Evolutionary conservation across 768 basidiomycete species (phyloP).

Genomic region (Tricholoma matsutake): DNA sequence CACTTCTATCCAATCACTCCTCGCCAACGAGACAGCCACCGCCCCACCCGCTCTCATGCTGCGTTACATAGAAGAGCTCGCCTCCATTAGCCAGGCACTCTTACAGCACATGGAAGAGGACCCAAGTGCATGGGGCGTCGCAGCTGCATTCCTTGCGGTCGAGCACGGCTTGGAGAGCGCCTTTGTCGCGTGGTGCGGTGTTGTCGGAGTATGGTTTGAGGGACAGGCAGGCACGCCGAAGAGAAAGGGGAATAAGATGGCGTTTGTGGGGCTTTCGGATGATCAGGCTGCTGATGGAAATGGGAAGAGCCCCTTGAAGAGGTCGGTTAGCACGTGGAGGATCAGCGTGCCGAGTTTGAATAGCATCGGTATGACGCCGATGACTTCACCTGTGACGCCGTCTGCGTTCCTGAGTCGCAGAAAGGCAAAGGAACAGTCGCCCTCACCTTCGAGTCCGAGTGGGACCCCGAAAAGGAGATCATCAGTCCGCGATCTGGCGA

Average conservation of each 20-base stretch:
- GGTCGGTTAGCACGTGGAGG: slow-evolving; percentile 21
- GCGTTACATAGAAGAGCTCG: slow-evolving; percentile 38
- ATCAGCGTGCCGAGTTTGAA: slow-evolving; percentile 14
- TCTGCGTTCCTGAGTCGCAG: slow-evolving; percentile 11
- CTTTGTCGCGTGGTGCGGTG: slow-evolving; percentile 47
- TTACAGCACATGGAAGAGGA: slow-evolving; percentile 35
- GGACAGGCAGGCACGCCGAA: background rate
- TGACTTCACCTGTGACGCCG: background rate
- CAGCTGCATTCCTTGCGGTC: slow-evolving; percentile 44
- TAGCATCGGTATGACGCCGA: slow-evolving; percentile 3
- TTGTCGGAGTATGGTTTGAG: slow-evolving; percentile 43
- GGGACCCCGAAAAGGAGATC: slow-evolving; percentile 17
- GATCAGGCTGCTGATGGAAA: background rate
- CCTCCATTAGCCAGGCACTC: slow-evolving; percentile 39
- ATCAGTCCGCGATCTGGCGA: slow-evolving; percentile 58
- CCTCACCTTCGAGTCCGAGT: background rate
- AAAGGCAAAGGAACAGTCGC: slow-evolving; percentile 4
- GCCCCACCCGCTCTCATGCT: slow-evolving; percentile 39
- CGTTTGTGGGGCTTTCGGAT: background rate
- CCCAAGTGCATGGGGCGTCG: slow-evolving; percentile 52
- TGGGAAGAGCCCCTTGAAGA: slow-evolving; percentile 5
- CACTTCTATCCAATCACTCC: slow-evolving; percentile 9
- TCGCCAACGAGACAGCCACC: slow-evolving; percentile 20
- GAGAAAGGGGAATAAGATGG: background rate
- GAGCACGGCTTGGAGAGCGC: slow-evolving; percentile 48